These are phyloP conservation scores for Madurella mycetomatis DNA, from an alignment of 2,329 filamentous ascomycete genomes.

Conservation along the genomic window DNA sequence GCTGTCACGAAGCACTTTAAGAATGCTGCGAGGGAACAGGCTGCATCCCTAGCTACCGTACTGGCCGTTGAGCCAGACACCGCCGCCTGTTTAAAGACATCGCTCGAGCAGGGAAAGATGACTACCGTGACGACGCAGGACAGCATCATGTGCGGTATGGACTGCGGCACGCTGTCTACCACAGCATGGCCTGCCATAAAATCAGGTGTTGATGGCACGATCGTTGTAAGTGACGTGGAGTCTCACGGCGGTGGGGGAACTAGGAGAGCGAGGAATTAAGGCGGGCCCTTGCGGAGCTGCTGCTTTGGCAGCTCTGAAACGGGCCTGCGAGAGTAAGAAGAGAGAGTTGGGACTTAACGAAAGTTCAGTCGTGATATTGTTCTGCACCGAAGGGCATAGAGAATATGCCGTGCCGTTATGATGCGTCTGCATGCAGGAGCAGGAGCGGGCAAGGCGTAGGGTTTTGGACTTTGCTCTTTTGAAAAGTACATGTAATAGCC, in stretches of 20 bases:
- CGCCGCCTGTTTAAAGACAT: conserved; percentile 54
- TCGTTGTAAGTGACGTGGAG: conserved; percentile 59
- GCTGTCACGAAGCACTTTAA: conserved; percentile 65
- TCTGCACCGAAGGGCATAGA: conserved; percentile 20
- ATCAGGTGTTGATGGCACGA: conserved; percentile 54
- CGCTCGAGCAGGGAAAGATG: conserved; percentile 45
- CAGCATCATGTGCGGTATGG: conserved; percentile 71
- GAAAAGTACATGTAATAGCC: no score
- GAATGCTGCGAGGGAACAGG: conserved; percentile 1
- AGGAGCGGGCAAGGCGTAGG: background rate
- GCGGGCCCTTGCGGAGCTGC: conserved; percentile 24
- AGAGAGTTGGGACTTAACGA: conserved; percentile 9
- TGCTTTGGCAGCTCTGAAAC: conserved; percentile 16
- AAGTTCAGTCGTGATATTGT: conserved; percentile 20
- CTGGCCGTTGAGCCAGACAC: conserved; percentile 66
- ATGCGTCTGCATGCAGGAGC: background rate
- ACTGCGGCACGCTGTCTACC: conserved; percentile 64
- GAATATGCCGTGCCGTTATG: conserved; percentile 8
- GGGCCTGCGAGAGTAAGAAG: conserved; percentile 2
- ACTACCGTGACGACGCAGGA: conserved; percentile 49
- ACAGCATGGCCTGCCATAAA: conserved; percentile 60
- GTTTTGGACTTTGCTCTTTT: no score
- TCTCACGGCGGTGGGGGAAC: conserved; percentile 55
- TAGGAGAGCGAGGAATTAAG: conserved; percentile 36
- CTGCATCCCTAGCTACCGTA: conserved; percentile 36